phyloP scores from a whole-genome alignment of 2,329 filamentous ascomycete genomes.

The Neofusicoccum kwambonambiense region DNA sequence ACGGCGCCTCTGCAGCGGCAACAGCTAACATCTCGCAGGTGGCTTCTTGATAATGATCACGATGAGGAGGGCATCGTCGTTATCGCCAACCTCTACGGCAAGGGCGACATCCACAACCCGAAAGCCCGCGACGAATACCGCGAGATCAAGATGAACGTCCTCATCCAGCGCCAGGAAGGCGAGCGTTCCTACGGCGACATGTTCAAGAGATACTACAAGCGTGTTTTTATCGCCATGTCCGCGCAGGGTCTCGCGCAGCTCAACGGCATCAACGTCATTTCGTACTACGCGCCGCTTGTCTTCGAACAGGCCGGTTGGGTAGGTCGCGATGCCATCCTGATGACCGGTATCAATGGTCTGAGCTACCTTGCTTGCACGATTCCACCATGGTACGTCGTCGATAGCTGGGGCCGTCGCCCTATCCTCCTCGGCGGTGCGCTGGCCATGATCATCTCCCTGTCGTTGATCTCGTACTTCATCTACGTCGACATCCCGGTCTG shows the following conservation, averaged over 20 bases:
- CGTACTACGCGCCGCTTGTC: constrained; percentile 94
- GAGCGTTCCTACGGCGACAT: constrained; percentile 90
- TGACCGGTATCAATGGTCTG: constrained; percentile 94
- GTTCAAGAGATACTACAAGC: constrained; percentile 88
- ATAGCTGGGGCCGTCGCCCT: constrained; percentile 82
- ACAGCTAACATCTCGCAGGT: constrained; percentile 56
- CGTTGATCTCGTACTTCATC: constrained; percentile 91
- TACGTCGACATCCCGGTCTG: constrained; percentile 70
- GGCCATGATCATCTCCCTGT: constrained; percentile 84
- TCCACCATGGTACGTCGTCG: constrained; percentile 95
- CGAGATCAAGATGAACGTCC: constrained; percentile 98
- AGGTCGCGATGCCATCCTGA: constrained; percentile 85
- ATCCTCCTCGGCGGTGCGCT: constrained; percentile 89
- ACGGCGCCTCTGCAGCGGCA: not conserved
- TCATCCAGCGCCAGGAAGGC: constrained; percentile 90
- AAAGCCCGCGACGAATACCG: constrained; percentile 95
- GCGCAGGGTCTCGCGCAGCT: constrained; percentile 93
- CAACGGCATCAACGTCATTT: constrained; percentile 99
- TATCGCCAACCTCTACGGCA: constrained; percentile 95
- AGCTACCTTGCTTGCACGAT: constrained; percentile 91
- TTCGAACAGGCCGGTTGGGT: constrained; percentile 97
- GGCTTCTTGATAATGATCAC: constrained; percentile 95
- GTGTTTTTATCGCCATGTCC: constrained; percentile 98
- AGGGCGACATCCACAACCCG: constrained; percentile 88
- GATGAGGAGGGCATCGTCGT: constrained; percentile 98